Percentiles rank a stretch among this genome's conserved stretches.
These are phyloP conservation scores for Citrus medica DNA, from an alignment of 345 rosid genomes.

Conservation along the genomic window DNA sequence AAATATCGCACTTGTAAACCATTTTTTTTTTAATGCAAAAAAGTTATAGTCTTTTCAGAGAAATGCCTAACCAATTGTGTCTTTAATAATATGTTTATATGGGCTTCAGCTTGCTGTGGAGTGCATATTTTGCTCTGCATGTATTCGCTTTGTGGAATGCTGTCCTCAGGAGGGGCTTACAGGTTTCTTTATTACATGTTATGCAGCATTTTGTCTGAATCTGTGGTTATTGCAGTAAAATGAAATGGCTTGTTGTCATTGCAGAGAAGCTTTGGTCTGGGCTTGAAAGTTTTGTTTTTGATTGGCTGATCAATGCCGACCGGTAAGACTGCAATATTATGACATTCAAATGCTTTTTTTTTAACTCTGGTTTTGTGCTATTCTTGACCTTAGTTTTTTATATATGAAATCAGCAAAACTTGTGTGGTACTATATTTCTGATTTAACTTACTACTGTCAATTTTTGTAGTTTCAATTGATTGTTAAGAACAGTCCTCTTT, in stretches of 20 bases:
- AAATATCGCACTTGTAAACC: neutral
- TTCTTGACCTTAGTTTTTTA: slow-evolving; percentile 2
- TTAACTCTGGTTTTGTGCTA: slow-evolving; percentile 4
- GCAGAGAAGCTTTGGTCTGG: slow-evolving; percentile 99
- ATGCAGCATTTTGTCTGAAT: slow-evolving; percentile 18
- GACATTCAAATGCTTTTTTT: slow-evolving; percentile 9
- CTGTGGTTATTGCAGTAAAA: slow-evolving; percentile 12
- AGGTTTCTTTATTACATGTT: slow-evolving; percentile 48
- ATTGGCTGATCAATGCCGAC: slow-evolving; percentile 98
- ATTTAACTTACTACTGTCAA: neutral
- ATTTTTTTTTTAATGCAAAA: neutral
- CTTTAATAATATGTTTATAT: slow-evolving; percentile 20
- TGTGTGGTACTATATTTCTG: neutral
- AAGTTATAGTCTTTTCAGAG: neutral
- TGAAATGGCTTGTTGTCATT: slow-evolving; percentile 22
- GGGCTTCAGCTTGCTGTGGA: slow-evolving; percentile 92
- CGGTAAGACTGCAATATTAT: slow-evolving; percentile 48
- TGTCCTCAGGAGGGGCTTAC: slow-evolving; percentile 99
- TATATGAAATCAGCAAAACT: neutral
- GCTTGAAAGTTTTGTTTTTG: slow-evolving; percentile 97
- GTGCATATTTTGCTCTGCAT: slow-evolving; percentile 99
- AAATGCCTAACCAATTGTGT: slow-evolving; percentile 4
- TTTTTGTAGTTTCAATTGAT: neutral
- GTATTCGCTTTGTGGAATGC: slow-evolving; percentile 96
- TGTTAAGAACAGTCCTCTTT: neutral